These are phyloP conservation scores for Saxispiralis lemnorum DNA, from an alignment of 495 filamentous ascomycete species.

Conservation along the genomic window DNA sequence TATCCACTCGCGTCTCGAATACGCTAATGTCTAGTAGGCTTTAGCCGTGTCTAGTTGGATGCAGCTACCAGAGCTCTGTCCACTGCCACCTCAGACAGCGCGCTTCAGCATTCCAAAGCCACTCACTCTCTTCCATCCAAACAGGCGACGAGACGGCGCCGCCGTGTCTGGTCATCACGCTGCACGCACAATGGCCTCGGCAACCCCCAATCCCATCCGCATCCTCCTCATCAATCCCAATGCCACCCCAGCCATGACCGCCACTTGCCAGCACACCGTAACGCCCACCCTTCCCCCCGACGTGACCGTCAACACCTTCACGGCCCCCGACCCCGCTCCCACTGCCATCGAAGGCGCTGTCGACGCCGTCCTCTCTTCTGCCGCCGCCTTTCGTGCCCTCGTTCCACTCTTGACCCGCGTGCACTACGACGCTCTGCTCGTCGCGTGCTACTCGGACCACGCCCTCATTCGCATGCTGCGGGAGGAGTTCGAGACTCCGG, in stretches of 20 bases:
- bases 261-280: conserved; percentile 26
- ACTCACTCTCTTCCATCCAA: no score
- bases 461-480: conserved; percentile 31
- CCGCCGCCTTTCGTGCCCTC: conserved; percentile 25
- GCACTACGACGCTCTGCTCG: conserved; percentile 31
- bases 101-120: no score
- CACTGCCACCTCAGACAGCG: no score
- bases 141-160: no score
- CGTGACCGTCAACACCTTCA: conserved; percentile 30
- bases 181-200: no score
- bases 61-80: no score
- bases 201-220: conserved; percentile 17
- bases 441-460: conserved; percentile 34
- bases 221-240: conserved; percentile 34
- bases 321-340: conserved; percentile 28
- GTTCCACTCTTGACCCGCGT: conserved; percentile 21
- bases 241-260: conserved; percentile 31
- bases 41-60: no score
- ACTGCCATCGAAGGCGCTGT: conserved; percentile 30
- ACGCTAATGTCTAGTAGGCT: no score
- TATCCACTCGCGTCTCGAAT: no score
- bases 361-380: conserved; percentile 29
- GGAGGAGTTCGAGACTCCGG: conserved; percentile 29
- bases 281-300: conserved; percentile 27
- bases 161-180: no score